Evolutionary conservation across 1,284 basidiomycete species (phyloP).

Genomic region (Ustilago tritici): DNA sequence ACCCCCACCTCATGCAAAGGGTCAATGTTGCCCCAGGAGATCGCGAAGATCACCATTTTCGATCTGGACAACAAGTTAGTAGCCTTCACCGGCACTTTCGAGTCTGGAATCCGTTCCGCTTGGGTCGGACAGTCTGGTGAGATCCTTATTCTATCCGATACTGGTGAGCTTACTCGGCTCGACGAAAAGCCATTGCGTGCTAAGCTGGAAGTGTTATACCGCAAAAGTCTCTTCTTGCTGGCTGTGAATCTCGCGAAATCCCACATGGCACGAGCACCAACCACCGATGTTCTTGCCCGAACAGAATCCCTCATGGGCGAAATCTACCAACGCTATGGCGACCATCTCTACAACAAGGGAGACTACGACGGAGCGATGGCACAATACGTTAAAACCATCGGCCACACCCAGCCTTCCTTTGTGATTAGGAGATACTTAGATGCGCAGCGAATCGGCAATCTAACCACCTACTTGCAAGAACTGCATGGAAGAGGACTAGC

Average conservation of each 20-base stretch:
- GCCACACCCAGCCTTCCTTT: constrained; percentile 89
- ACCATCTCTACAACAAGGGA: constrained; percentile 88
- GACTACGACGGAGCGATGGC: constrained; percentile 94
- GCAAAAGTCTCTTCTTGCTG: constrained; percentile 62
- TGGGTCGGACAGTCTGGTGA: constrained; percentile 45
- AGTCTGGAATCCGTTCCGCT: constrained; percentile 51
- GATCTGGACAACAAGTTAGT: constrained; percentile 94
- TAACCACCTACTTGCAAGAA: constrained; percentile 95
- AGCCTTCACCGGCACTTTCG: constrained; percentile 73
- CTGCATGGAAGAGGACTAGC: constrained; percentile 88
- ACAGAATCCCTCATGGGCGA: constrained; percentile 63
- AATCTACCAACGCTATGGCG: constrained; percentile 79
- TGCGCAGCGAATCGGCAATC: constrained; percentile 92
- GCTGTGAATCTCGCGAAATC: constrained; percentile 61
- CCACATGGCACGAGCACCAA: constrained; percentile 47
- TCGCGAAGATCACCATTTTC: constrained; percentile 85
- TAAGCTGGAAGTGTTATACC: constrained; percentile 64
- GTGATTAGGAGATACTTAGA: constrained; percentile 97
- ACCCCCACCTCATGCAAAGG: constrained; percentile 25
- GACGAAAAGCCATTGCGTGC: constrained; percentile 61
- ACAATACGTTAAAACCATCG: constrained; percentile 91
- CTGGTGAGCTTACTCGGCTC: constrained; percentile 46
- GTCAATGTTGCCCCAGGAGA: constrained; percentile 20
- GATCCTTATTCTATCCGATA: constrained; percentile 57
- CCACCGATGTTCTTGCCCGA: constrained; percentile 33